Evolutionary conservation across 495 filamentous ascomycete genomes (phyloP), one percentile per base, ranked within the genome.

Genomic region (Polyplosphaeria fusca): DNA sequence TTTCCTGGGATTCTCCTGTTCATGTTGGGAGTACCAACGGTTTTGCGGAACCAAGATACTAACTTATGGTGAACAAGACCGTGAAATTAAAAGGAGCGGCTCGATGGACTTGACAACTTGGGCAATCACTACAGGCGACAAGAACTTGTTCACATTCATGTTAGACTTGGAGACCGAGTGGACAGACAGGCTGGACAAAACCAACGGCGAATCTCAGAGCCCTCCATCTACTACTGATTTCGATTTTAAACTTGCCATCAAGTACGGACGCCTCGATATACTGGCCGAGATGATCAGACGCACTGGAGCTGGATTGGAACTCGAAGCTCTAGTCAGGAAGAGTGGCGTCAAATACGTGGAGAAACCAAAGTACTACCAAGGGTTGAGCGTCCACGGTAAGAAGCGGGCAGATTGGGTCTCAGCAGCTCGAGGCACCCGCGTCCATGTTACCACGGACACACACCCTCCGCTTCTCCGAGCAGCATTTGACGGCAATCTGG

Each of bases 291-390:
- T 82, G 25, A 80, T 85, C 55, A 76, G 72, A 51, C 57, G 61
- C 18, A 78, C 77, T 11, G 87, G 82, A 2, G 81, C 78, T 4
- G 84, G 85, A 2, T 74, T 89, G 57, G 82, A 86, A 0, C 68
- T 89, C 14, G 75, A 83, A n/a, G 68, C 80, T 16, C 65, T 90
- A 14, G 79, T 84, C 9, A 73, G 81, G 50, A 73, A 78, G 7
- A 81, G 74, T 24, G 85, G 85, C 0, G 65, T 82, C 2, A 75
- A 81, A 61, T 58, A 81, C 41, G 68, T 76, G 44, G 76, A 81
- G 51, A 84, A 85, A 64, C 80, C 84, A 2, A 74, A 73, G 13
- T 87, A 81, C 65, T 89, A 91, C 60, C 85, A 84, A 60, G 86
- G 87, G 0, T 66, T 89, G 42, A 85, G 77, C 7, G 81, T 91